Conservation (phyloP, 1,284 basidiomycete genomes). For the Ustanciosporium gigantosporum region DNA sequence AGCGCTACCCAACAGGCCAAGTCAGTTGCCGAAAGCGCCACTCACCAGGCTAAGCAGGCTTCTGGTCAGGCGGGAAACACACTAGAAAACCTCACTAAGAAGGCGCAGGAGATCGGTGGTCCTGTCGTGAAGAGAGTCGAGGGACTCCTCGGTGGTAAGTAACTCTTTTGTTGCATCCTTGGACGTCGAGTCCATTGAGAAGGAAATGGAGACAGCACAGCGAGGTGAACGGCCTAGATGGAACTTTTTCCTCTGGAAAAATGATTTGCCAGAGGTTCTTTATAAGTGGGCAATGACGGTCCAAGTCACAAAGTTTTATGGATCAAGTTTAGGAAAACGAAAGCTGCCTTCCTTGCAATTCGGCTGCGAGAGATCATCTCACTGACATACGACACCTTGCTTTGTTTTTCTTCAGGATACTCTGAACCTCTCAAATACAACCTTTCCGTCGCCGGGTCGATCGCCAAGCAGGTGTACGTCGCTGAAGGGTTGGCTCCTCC, state of each 20-base stretch:
- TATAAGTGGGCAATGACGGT: too few relatives aligned
- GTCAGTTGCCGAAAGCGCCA: neutral
- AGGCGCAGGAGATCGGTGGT: constrained; percentile 50
- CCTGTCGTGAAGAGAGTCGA: constrained; percentile 42
- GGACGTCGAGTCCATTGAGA: too few relatives aligned
- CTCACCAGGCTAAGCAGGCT: neutral
- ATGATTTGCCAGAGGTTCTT: too few relatives aligned
- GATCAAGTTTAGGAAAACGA: too few relatives aligned
- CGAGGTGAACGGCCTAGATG: too few relatives aligned
- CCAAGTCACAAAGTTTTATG: too few relatives aligned
- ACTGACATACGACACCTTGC: too few relatives aligned
- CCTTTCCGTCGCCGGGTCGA: constrained; percentile 74
- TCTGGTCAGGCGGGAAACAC: constrained; percentile 24
- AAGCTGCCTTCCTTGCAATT: too few relatives aligned
- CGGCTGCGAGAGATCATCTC: too few relatives aligned
- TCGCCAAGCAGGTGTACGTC: constrained; percentile 87
- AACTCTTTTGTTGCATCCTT: too few relatives aligned
- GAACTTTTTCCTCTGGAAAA: too few relatives aligned
- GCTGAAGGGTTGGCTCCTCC: constrained; percentile 86
- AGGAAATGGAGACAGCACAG: too few relatives aligned
- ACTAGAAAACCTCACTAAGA: constrained; percentile 33
- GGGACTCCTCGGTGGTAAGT: constrained; percentile 52
- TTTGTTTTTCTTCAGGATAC: constrained; percentile 10
- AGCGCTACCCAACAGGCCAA: neutral
- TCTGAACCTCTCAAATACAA: constrained; percentile 52